Evolutionary conservation across 192 early-diverging fungal genomes (phyloP).

Genomic region (Coemansia sp.): DNA sequence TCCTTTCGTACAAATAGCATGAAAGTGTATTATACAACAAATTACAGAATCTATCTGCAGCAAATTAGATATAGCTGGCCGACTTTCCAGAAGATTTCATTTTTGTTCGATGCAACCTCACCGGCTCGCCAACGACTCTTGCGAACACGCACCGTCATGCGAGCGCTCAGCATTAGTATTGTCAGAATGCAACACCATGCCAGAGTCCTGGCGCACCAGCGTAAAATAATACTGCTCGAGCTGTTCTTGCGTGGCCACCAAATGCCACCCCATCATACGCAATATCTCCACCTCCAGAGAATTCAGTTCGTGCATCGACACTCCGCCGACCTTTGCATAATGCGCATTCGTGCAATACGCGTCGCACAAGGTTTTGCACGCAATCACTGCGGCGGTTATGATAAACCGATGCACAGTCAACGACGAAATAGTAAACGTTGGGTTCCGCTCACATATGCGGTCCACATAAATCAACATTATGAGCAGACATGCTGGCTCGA

Average conservation of each 20-base stretch:
- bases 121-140: too few species aligned
- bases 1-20: not conserved
- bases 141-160: too few species aligned
- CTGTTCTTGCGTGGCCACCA: conserved; percentile 72
- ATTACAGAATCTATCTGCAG: conserved; percentile 8
- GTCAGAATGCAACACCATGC: conserved; percentile 52
- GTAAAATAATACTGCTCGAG: conserved; percentile 93
- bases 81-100: too few species aligned
- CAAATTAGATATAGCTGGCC: too few species aligned
- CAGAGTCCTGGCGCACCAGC: conserved; percentile 75
- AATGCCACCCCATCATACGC: conserved; percentile 86
- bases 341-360: conserved; percentile 94
- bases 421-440: conserved; percentile 88
- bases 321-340: conserved; percentile 95
- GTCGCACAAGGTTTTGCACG: conserved; percentile 88
- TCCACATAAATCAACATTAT: conserved; percentile 94
- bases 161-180: not conserved
- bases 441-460: conserved; percentile 69
- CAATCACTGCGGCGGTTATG: conserved; percentile 82
- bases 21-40: conserved; percentile 1
- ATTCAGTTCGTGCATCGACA: conserved; percentile 91
- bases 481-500: conserved; percentile 86
- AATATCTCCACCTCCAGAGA: conserved; percentile 90
- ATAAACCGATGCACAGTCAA: conserved; percentile 94
- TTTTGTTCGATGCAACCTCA: too few species aligned